Base-by-base conservation (phyloP, 2,329 filamentous ascomycete genomes). In the Colletotrichum spinosum region DNA sequence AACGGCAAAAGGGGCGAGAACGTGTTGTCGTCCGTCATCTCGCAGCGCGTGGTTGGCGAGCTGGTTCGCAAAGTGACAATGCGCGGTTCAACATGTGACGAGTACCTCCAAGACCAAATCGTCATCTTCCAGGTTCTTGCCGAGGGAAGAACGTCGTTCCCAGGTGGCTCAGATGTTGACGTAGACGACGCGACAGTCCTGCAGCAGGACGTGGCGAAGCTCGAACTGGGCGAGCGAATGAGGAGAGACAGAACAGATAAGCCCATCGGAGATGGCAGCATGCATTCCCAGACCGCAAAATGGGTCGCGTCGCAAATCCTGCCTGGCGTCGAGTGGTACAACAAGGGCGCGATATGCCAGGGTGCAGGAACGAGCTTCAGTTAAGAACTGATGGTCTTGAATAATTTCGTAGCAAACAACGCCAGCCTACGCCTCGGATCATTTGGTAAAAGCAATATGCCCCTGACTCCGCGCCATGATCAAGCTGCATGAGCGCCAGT, bases 81-180 rank as follows among this genome's bases (percentile, higher is more conserved):
- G 2, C 11, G 12, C 4, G 39, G 12, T 7, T 65, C 63, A 7
- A 56, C 59, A 8, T 83, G 87, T 7, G 88, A 90, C 67, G 79
- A 84, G 68, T 81, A 84, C 70, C 77, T 90, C 12, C 86, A 89
- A 74, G 88, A 90, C 72, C 88, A 90, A 72, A 70, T 90, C 33
- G 76, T 89, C 3, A 77, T 87, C 15, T 88, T 89, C 70, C 87
- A 90, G 73, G 84, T 84, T 4, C 75, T 90, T 9, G 83, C 85
- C 2, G 78, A 82, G 11, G 86, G 85, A 0, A 77, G 72, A 55
- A 86, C 86, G 10, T 82, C 78, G 3, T 83, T 86, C 62, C 79
- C 77, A 44, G 8, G n/a, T n/a, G 12, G 38, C 38, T 9, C 11
- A 42, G 46, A 46, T 15, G 37, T 33, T 35, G 52, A 8, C 7